Evolutionary conservation across 192 early-diverging fungal species (phyloP), one percentile per base, ranked within the genome.

Genomic region (Ambispora gerdemannii): DNA sequence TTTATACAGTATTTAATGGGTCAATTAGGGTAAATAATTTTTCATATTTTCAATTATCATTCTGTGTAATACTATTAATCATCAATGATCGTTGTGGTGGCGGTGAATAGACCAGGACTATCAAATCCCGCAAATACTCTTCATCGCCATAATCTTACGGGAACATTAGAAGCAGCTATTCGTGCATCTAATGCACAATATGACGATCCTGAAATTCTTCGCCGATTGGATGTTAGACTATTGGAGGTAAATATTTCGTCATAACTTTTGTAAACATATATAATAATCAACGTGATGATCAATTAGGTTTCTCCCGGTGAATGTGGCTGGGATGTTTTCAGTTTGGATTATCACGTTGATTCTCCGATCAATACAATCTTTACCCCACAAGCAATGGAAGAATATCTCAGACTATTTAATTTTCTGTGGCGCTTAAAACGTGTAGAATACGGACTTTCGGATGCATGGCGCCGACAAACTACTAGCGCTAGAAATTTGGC

Each of bases 371-470:
- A 89, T 63, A 91, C 93, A 1, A 90, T 99, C 3, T 82, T 99
- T 3, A 87, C 84, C 6, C 81, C 83, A 33, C 72, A 79, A 24
- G 81, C 86, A 0, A 90, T 99, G 92, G 79, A 82, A 32, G 83
- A 84, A 72, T 99, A 97, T 75, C 80, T 85, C 50, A 87, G 88
- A 61, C 78, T 97, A 52, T 95, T 92, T 72, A 85, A 85, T 30
- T 99, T 99, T 66, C 73, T 99, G 51, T 94, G 95, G 89, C 80
- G 84, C 47, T 76, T 99, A 33, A 96, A 96, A 76, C 82, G 94
- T 38, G 90, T 93, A 2, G 95, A 96, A 71, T 78, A 92, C 74
- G 78, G 85, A 7, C 76, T 98, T 15, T 83, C 86, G 8, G 72
- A 78, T 11, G 74, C 88, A 11, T 98, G 95, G 95, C 84, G 86